Base-by-base conservation (phyloP, 495 filamentous ascomycete genomes). In the Lichenothelia convexa region DNA sequence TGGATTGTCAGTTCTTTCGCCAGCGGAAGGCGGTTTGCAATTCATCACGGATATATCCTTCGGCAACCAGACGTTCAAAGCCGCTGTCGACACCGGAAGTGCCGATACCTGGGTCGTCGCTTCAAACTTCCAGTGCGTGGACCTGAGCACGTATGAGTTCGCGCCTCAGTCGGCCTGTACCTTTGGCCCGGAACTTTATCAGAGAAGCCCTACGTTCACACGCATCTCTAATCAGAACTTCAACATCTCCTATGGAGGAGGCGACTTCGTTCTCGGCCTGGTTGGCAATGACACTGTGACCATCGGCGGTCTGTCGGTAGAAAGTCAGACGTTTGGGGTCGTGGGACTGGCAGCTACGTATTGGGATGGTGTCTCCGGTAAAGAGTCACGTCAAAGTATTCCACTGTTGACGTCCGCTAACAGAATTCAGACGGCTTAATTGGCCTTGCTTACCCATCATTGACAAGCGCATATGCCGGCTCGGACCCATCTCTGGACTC, bases 61-160 rank as follows among this genome's bases (percentile, higher is more conserved):
- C 18, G 63, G 60, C 5, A 50, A 43, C 35, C 36, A 61, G 38
- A 64, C 51, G 1, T 68, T 72, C 39, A 41, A 57, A 5, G 47
- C 67, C 12, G 60, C 68, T 26, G 55, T 80, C 35, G 75, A 77
- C 45, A 77, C 73, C 11, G 73, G 74, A 3, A 70, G 64, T 35
- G 63, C 58, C 40, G 75, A 80, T 43, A 72, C 69, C 4, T 78
- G 71, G 62, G 45, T 78, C 12, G 57, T 64, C n/a, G 44, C 60
- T 30, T 41, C 46, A 4, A 54, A 56, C n/a, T 75, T 65, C 35
- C 35, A 52, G 18, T 80, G 73, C 38, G 48, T 67, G 13, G 49
- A 55, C 24, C 35, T 42, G 5, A 49, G 26, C 12, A 54, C 36
- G 44, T n/a, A 50, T 21, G 30, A 40, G 1, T 32, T 31, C 3